A percentile compares a stretch with the other conserved stretches of the same genome.
phyloP scores from a whole-genome alignment of 257 asterid genomes.

The Przewalskia tangutica region DNA sequence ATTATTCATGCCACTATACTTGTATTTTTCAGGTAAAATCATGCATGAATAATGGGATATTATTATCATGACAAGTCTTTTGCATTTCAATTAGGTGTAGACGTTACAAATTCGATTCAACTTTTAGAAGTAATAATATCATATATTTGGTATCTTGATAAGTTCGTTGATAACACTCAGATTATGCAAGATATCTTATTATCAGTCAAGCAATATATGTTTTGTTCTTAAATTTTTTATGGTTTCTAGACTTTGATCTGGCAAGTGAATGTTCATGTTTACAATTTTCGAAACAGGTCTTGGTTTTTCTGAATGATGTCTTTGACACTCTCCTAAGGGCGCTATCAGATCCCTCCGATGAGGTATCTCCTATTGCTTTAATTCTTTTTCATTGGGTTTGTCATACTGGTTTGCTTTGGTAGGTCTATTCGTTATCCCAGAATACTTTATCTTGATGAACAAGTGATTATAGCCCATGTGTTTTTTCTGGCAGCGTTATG shows the following conservation, averaged over 20 bases:
- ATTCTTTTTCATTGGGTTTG: neutral
- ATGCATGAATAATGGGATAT: neutral
- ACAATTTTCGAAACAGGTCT: constrained; percentile 41
- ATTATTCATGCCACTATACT: neutral
- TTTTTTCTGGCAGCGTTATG: neutral
- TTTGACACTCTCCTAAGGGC: constrained; percentile 64
- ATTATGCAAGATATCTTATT: neutral
- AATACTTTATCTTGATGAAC: neutral
- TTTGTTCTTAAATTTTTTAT: neutral
- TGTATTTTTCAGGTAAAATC: neutral
- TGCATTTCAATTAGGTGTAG: neutral
- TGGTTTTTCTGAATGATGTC: constrained; percentile 54
- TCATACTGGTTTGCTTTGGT: neutral
- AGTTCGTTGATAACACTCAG: neutral
- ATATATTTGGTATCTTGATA: neutral
- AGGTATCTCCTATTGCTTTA: constrained; percentile 38
- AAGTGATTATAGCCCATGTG: neutral
- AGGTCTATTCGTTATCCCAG: neutral
- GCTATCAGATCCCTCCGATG: constrained; percentile 73
- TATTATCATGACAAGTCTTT: neutral
- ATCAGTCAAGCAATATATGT: neutral
- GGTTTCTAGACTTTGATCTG: neutral
- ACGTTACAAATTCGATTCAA: neutral
- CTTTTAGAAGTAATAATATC: neutral
- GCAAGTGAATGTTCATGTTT: neutral